Conservation (phyloP, 2,329 filamentous ascomycete species). For the Chaetothyriales sp. region DNA sequence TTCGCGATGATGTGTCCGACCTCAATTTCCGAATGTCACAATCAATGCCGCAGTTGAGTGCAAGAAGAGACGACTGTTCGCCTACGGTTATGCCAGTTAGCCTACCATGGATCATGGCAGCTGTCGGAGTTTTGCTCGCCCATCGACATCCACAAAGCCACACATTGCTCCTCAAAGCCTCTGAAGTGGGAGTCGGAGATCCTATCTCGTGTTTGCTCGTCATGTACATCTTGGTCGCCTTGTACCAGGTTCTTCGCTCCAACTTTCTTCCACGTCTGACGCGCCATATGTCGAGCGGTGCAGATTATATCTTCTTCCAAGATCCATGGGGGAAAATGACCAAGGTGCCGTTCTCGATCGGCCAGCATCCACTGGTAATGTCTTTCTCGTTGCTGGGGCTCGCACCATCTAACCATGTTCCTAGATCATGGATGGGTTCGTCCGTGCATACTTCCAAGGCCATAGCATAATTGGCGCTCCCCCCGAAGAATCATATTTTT, state of each 20-base stretch:
- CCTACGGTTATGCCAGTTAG: background rate
- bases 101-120: background rate
- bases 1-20: background rate
- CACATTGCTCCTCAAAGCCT: background rate
- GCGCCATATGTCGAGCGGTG: background rate
- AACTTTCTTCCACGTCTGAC: background rate
- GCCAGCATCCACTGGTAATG: background rate
- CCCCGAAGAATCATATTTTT: background rate
- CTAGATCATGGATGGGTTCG: background rate
- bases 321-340: background rate
- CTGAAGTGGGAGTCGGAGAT: background rate
- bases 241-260: background rate
- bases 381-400: background rate
- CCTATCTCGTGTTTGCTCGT: background rate
- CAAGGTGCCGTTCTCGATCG: background rate
- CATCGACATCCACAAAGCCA: background rate
- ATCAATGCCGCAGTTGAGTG: background rate
- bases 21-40: background rate
- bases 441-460: background rate
- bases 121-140: background rate
- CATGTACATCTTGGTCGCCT: background rate
- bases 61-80: background rate
- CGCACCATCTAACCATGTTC: background rate
- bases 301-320: background rate
- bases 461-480: background rate